Base-by-base conservation (phyloP, 257 asterid genomes). In the Nicotiana otophora region DNA sequence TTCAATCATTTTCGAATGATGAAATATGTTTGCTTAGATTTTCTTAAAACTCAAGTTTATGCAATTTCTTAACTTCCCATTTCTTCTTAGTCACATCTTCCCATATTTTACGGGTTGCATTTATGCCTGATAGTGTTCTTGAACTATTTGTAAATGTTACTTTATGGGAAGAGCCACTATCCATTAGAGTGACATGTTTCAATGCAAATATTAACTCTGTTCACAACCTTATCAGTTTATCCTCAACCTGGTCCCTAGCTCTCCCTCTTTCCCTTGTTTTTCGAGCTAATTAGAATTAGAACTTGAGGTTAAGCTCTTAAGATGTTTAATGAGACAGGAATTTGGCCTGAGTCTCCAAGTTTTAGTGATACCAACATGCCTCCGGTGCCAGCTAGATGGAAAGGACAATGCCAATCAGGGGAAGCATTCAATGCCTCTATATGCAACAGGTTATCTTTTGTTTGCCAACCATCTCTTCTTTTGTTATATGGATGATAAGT, bases 291-390 rank as follows among this genome's bases (percentile, higher is more conserved):
- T 42, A 26, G 58, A 64, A 80, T 39, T 42, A 26, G 58, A n/a
- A 7, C 65, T 42, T 64, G 78, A 15, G 63, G 34, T 81, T 64
- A 57, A 33, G 31, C 3, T 42, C 54, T 48, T 48, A 30, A 30
- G 64, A 17, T 39, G 12, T 65, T 26, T 69, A 82, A 9, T 76
- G 55, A 64, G 77, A 65, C 91, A 96, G 98, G 99, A 81, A 89
- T 96, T 85, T 96, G 99, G 99, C 99, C 99, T 1, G 98, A 96
- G 86, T 91, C 98, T 33, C 94, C 93, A 74, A 93, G 99, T 89
- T 96, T 94, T 84, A 88, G 86, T 65, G 98, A 96, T 64, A 87
- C 75, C n/a, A 87, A 84, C 84, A 92, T 94, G 99, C 97, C 98
- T 80, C 97, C 94, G 28, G 92, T 92, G 81, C 98, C 99, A 20